phyloP scores from a whole-genome alignment of 352 stramenopile species.

The Pythium myriotylum region DNA sequence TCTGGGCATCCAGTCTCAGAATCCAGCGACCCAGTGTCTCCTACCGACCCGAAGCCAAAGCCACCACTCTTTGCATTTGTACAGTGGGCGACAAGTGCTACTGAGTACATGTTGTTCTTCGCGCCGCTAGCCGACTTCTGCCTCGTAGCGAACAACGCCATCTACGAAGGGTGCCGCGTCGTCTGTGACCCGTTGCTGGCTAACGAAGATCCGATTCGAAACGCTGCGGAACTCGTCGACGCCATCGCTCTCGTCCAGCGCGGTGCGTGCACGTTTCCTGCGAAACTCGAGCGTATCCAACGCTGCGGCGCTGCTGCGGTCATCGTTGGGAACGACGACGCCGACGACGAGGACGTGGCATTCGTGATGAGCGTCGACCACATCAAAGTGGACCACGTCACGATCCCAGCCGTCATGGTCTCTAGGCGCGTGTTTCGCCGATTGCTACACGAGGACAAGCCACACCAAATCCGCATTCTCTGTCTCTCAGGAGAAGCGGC shows the following conservation, averaged over 20 bases:
- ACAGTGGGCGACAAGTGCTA: slow-evolving; percentile 55
- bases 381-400: slow-evolving; percentile 62
- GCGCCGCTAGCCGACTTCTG: slow-evolving; percentile 73
- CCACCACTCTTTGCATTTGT: slow-evolving; percentile 67
- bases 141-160: slow-evolving; percentile 33
- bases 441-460: slow-evolving; percentile 29
- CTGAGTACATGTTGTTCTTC: slow-evolving; percentile 49
- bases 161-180: slow-evolving; percentile 50
- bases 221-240: slow-evolving; percentile 36
- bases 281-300: slow-evolving; percentile 69
- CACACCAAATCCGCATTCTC: slow-evolving; percentile 40
- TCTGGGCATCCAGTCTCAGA: too few relatives aligned
- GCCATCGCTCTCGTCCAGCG: slow-evolving; percentile 57
- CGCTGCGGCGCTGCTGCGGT: slow-evolving; percentile 51
- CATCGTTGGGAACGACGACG: slow-evolving; percentile 74
- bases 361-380: slow-evolving; percentile 82
- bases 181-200: slow-evolving; percentile 53
- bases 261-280: slow-evolving; percentile 66
- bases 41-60: slow-evolving; percentile 7
- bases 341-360: slow-evolving; percentile 40
- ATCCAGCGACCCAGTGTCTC: not conserved
- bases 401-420: slow-evolving; percentile 74
- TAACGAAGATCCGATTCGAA: slow-evolving; percentile 38
- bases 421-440: slow-evolving; percentile 44
- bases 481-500: slow-evolving; percentile 55